Evolutionary conservation across 2,329 filamentous ascomycete species (phyloP).

Genomic region (Lachnellula arida): DNA sequence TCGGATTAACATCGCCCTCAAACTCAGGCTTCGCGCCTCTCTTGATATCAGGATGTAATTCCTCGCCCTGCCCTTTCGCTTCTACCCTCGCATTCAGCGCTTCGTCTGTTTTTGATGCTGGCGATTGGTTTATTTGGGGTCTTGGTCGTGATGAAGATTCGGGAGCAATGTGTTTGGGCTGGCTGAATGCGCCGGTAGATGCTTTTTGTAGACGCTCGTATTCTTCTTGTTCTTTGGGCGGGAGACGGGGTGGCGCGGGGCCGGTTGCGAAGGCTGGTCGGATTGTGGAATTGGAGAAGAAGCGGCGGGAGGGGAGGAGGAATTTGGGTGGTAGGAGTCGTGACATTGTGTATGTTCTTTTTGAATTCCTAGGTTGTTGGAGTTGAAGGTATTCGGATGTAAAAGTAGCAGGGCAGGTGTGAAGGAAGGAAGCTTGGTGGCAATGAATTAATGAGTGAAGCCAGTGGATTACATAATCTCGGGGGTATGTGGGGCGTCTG

Average conservation of each 20-base stretch:
- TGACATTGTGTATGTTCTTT: constrained; percentile 20
- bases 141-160: constrained; percentile 23
- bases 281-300: constrained; percentile 23
- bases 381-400: background rate
- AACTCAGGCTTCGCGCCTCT: constrained; percentile 85
- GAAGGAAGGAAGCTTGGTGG: background rate
- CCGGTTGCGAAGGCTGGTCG: constrained; percentile 42
- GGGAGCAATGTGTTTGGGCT: constrained; percentile 37
- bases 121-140: constrained; percentile 47
- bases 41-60: constrained; percentile 66
- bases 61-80: constrained; percentile 55
- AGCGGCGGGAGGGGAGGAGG: constrained; percentile 25
- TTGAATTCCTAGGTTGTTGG: background rate
- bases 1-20: constrained; percentile 84
- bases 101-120: constrained; percentile 26
- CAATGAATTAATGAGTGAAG: background rate
- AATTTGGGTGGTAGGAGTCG: constrained; percentile 24
- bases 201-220: constrained; percentile 80
- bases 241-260: constrained; percentile 79
- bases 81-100: constrained; percentile 40
- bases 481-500: background rate
- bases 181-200: constrained; percentile 74
- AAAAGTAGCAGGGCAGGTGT: background rate
- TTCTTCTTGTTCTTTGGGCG: constrained; percentile 81
- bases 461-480: constrained; percentile 2